Evolutionary conservation across 2,329 filamentous ascomycete species (phyloP), one percentile per base, ranked within the genome.

Genomic region (Fusarium acutatum): DNA sequence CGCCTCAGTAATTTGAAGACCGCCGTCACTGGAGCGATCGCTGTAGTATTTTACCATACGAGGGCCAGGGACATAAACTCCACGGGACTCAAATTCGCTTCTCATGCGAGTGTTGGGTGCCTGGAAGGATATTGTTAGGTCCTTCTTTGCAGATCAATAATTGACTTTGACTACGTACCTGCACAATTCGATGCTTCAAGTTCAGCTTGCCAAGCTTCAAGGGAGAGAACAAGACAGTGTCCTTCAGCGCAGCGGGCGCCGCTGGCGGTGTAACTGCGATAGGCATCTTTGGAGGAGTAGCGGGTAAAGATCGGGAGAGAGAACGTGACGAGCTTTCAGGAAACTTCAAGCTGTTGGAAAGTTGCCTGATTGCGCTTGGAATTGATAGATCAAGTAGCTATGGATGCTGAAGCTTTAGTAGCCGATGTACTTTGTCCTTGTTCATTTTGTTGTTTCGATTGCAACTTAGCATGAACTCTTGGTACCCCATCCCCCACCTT

Each of bases 101-200:
- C 76, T 14, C 58, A 60, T 60, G 28, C 58, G 58, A 9, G 58
- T 60, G n/a, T 60, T 60, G 28, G 58, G 58, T 17, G 58, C 58
- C 58, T 60, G 11, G 34, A 12, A 20, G n/a, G 3, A 32, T 41
- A 9, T 7, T 12, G 34, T 60, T 18, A 60, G 57, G 14, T 41
- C 13, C 13, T 22, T n/a, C 24, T 41, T n/a, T 30, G 8, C 10
- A 4, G 5, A 9, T 20, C 1, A 8, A 17, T 4, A 14, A 20
- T 24, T n/a, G 3, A 9, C 4, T 38, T 18, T 26, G 1, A 5
- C 14, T 15, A 37, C 68, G 2, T 53, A 80, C 81, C 77, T 82
- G 80, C 15, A 82, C 79, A 30, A 84, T 77, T 32, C 83, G 81
- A 65, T 84, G 83, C 37, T 79, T 74, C 32, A 84, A 75, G 13